Evolutionary conservation across 306 rosid species (phyloP).

Genomic region (Pyrus communis): DNA sequence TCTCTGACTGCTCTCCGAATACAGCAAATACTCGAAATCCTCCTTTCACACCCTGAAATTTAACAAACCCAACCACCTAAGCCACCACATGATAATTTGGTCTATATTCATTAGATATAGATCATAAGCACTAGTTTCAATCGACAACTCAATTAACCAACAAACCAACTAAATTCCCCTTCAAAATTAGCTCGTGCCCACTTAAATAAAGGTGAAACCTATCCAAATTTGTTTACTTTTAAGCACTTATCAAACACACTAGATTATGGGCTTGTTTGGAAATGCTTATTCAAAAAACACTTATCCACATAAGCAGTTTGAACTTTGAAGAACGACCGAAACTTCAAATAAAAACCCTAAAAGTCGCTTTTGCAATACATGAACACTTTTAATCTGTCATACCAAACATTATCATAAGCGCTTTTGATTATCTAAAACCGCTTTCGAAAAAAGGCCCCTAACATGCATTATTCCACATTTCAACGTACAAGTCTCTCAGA

Average conservation of each 20-base stretch:
- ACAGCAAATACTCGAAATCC: constrained; percentile 74
- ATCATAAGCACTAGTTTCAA: neutral
- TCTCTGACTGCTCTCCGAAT: constrained; percentile 51
- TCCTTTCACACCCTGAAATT: constrained; percentile 65
- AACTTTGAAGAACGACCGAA: no score
- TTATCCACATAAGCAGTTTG: neutral
- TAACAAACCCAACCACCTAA: constrained; percentile 9
- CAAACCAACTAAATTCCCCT: neutral
- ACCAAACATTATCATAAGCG: neutral
- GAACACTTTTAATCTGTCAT: no score
- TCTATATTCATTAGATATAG: neutral
- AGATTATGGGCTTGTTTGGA: neutral
- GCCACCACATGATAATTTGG: neutral
- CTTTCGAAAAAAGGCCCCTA: neutral
- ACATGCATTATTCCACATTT: neutral
- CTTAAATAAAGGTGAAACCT: neutral
- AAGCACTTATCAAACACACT: neutral
- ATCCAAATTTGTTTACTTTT: neutral
- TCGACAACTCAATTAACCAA: neutral
- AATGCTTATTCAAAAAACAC: no score
- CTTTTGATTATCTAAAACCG: no score
- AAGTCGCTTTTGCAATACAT: neutral
- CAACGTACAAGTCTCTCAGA: neutral
- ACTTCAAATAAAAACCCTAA: neutral
- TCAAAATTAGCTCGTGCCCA: neutral